Conservation (phyloP, 306 rosid species). For the Urtica urens region DNA sequence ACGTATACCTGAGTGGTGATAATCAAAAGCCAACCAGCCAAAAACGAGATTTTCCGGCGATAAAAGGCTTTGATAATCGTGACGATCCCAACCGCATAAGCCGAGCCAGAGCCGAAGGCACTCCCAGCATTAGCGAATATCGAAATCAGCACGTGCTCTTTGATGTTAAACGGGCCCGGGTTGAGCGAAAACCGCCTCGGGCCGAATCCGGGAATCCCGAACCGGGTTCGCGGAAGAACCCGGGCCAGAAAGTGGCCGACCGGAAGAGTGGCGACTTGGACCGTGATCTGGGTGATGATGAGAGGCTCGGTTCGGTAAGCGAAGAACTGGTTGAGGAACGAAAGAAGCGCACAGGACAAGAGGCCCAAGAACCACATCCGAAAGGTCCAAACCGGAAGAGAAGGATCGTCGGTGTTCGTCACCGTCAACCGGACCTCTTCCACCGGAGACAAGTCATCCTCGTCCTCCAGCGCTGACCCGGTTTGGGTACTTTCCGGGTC, state of each 20-base stretch:
- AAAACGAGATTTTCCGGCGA: constrained; percentile 32
- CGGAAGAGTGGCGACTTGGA: constrained; percentile 48
- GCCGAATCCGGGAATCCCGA: constrained; percentile 35
- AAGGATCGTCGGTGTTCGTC: constrained; percentile 46
- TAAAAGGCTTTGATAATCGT: constrained; percentile 52
- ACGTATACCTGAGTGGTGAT: constrained; percentile 45
- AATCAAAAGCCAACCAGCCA: constrained; percentile 58
- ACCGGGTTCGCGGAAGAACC: constrained; percentile 28
- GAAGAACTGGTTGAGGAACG: constrained; percentile 67
- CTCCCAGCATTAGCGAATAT: constrained; percentile 69
- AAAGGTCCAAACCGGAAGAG: constrained; percentile 65
- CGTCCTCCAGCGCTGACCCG: constrained; percentile 4
- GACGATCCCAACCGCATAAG: constrained; percentile 50
- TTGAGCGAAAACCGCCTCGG: constrained; percentile 24
- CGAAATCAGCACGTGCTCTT: constrained; percentile 62
- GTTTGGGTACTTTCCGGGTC: background rate
- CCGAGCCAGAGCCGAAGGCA: constrained; percentile 50
- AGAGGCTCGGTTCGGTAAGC: constrained; percentile 57
- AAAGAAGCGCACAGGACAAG: constrained; percentile 40
- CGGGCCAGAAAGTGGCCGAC: constrained; percentile 56
- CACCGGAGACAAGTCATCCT: constrained; percentile 39
- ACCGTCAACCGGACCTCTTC: constrained; percentile 63
- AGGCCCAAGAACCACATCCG: constrained; percentile 74
- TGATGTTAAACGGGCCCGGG: constrained; percentile 72
- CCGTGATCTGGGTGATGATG: constrained; percentile 48